These are phyloP conservation scores for Colletotrichum nymphaeae DNA, from an alignment of 2,329 filamentous ascomycete species.

Conservation along the genomic window DNA sequence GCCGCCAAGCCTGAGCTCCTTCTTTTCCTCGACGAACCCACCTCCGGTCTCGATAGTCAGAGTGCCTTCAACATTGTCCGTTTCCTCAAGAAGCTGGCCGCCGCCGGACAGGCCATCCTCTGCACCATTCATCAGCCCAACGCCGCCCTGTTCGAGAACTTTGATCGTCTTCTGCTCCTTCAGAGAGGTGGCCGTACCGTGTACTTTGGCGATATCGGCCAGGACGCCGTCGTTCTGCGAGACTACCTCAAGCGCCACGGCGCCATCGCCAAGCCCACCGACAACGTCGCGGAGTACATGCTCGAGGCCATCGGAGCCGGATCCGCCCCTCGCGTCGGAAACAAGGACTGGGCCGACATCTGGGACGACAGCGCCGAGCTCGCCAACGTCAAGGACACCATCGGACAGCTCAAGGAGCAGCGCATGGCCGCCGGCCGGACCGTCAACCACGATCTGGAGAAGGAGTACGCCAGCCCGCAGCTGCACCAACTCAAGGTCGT, in stretches of 20 bases:
- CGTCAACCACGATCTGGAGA: conserved; percentile 67
- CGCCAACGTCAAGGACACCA: conserved; percentile 72
- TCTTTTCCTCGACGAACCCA: conserved; percentile 84
- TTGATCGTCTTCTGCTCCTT: conserved; percentile 83
- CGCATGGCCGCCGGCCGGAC: conserved; percentile 55
- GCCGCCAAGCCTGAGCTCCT: conserved; percentile 84
- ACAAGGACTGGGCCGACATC: conserved; percentile 83
- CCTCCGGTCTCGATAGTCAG: conserved; percentile 78
- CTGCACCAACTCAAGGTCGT: conserved; percentile 84
- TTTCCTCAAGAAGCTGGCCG: conserved; percentile 80
- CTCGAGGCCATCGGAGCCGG: conserved; percentile 86
- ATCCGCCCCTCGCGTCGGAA: conserved; percentile 76
- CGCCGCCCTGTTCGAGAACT: conserved; percentile 87
- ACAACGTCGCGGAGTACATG: conserved; percentile 82
- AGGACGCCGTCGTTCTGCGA: conserved; percentile 78
- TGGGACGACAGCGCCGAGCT: conserved; percentile 82
- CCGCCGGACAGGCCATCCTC: conserved; percentile 87
- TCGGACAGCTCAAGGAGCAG: conserved; percentile 72
- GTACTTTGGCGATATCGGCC: conserved; percentile 87
- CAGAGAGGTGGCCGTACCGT: conserved; percentile 83
- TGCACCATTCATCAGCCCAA: conserved; percentile 95
- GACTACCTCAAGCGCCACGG: conserved; percentile 71
- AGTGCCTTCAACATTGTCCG: conserved; percentile 82
- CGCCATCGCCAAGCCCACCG: conserved; percentile 65
- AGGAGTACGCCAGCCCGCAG: conserved; percentile 85